Conservation (phyloP, 73 alveolate genomes). For the Tetrahymena elliotti region DNA sequence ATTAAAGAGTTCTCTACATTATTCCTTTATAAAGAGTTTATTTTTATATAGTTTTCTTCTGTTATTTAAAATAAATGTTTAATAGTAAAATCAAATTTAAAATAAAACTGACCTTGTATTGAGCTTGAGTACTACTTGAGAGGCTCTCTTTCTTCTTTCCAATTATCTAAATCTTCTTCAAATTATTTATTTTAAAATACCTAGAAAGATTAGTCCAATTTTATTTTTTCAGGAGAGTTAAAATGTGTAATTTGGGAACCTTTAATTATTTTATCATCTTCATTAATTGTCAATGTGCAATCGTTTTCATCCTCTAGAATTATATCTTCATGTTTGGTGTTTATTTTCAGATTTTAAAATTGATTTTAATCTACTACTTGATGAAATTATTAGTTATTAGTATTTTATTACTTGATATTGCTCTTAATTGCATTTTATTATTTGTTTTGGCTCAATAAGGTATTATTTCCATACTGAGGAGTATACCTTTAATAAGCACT, state of each 20-base stretch:
- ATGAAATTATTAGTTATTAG: neutral
- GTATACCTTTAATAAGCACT: neutral
- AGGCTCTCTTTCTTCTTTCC: neutral
- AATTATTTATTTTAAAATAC: neutral
- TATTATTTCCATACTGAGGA: neutral
- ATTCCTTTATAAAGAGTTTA: neutral
- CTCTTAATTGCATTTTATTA: neutral
- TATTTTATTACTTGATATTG: neutral
- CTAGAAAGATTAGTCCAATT: neutral
- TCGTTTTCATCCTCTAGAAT: neutral
- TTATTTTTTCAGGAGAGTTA: neutral
- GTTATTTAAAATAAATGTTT: no score
- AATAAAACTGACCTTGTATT: neutral
- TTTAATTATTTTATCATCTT: neutral
- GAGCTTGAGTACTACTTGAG: neutral
- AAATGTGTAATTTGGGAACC: neutral
- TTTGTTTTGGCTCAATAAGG: neutral
- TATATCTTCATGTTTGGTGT: neutral
- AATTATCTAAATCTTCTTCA: neutral
- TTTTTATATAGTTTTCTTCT: neutral
- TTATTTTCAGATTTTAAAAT: neutral
- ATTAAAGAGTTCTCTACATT: neutral
- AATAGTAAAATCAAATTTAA: no score
- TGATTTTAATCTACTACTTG: neutral
- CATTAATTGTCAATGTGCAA: neutral